These are phyloP conservation scores for Blepharisma stoltei DNA, from an alignment of 73 alveolate genomes.

Conservation along the genomic window DNA sequence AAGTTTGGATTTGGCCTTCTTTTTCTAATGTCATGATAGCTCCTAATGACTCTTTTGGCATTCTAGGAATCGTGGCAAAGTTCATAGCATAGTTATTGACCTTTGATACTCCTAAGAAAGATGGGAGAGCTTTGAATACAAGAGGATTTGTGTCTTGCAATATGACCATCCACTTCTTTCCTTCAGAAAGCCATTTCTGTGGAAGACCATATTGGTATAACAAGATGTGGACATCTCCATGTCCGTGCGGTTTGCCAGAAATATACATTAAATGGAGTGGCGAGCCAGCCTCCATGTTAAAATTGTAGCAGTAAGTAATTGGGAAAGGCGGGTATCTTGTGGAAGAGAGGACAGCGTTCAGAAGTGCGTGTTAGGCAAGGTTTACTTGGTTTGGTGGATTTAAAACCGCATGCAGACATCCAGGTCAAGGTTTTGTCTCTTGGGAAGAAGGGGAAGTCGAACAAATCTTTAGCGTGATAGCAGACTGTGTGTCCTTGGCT, in stretches of 20 bases:
- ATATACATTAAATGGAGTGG: no score
- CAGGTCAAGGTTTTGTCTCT: no score
- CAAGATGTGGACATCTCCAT: conserved; percentile 95
- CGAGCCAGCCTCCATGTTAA: no score
- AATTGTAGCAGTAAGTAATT: no score
- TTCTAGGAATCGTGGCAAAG: conserved; percentile 80
- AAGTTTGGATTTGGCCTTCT: conserved; percentile 52
- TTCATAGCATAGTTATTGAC: conserved; percentile 72
- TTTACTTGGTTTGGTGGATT: no score
- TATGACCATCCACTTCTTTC: conserved; percentile 87
- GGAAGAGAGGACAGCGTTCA: no score
- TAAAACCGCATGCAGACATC: no score
- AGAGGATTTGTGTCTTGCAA: conserved; percentile 93
- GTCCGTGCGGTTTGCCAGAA: conserved; percentile 97
- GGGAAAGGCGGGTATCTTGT: no score
- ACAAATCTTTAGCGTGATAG: no score
- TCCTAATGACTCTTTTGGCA: conserved; percentile 93
- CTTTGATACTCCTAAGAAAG: conserved; percentile 76
- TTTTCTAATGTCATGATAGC: conserved; percentile 71
- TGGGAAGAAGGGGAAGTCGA: no score
- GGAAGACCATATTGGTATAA: conserved; percentile 75
- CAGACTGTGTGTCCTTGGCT: no score
- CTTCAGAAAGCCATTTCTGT: conserved; percentile 76
- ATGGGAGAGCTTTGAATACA: conserved; percentile 80
- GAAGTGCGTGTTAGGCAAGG: no score